A percentile compares a stretch with the other conserved stretches of the same genome.
Evolutionary conservation across 1,284 basidiomycete genomes (phyloP).

Genomic region (Quambalaria eucalypti): DNA sequence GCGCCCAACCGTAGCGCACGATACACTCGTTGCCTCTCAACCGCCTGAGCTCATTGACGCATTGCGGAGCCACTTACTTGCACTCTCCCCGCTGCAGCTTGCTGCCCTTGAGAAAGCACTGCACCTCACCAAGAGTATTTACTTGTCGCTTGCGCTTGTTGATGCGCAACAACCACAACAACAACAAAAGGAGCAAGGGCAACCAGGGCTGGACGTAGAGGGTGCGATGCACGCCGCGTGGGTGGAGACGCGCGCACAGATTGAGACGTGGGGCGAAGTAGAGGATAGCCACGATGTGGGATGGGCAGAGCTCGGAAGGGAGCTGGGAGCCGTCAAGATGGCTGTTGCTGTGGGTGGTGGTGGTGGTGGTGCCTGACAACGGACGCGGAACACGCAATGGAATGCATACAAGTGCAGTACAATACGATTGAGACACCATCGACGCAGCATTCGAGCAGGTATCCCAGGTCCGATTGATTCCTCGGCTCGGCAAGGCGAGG

Average conservation of each 20-base stretch:
- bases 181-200: neutral
- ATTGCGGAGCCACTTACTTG: constrained; percentile 12
- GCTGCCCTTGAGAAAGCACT: constrained; percentile 80
- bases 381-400: constrained; percentile 63
- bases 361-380: constrained; percentile 73
- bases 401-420: too few species aligned
- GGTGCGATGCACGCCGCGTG: constrained; percentile 75
- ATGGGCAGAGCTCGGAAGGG: constrained; percentile 79
- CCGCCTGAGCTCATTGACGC: constrained; percentile 5
- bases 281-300: constrained; percentile 77
- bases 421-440: too few species aligned
- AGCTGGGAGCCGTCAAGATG: constrained; percentile 54
- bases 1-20: neutral
- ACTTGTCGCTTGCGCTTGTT: constrained; percentile 77
- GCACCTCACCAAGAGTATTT: constrained; percentile 81
- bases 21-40: constrained; percentile 12
- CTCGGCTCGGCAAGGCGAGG: too few species aligned
- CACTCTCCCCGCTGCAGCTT: constrained; percentile 21
- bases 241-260: constrained; percentile 90
- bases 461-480: too few species aligned
- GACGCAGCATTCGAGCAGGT: too few species aligned
- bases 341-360: constrained; percentile 56
- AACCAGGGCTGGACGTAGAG: constrained; percentile 64
- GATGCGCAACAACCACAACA: constrained; percentile 53
- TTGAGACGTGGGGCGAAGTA: constrained; percentile 93